phyloP scores from a whole-genome alignment of 768 basidiomycete genomes.

The Termitomyces sp. region DNA sequence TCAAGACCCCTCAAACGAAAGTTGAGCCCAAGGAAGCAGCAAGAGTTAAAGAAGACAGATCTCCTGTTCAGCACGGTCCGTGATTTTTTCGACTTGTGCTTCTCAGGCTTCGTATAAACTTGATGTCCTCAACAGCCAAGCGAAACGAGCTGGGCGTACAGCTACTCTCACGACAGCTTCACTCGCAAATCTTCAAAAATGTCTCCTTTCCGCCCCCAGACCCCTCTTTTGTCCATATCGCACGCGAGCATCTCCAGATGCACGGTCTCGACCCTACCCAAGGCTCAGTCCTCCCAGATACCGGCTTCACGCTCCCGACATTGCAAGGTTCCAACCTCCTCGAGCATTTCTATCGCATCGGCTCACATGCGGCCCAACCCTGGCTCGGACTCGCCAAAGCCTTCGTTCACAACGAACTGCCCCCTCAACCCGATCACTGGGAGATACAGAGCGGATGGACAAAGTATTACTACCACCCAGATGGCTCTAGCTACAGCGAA shows the following conservation, averaged over 20 bases:
- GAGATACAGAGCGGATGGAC: conserved; percentile 82
- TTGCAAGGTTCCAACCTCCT: conserved; percentile 80
- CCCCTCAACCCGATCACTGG: conserved; percentile 54
- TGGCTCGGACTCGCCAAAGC: conserved; percentile 69
- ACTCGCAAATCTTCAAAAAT: conserved; percentile 79
- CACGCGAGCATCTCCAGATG: conserved; percentile 74
- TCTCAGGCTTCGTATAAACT: background rate
- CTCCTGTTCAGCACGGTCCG: conserved; percentile 14
- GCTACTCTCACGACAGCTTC: conserved; percentile 78
- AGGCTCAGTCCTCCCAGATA: conserved; percentile 79
- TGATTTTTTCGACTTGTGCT: conserved; percentile 1
- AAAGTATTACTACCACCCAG: conserved; percentile 66
- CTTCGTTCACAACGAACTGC: conserved; percentile 53
- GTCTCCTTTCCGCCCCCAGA: conserved; percentile 63
- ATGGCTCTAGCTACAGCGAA: conserved; percentile 78
- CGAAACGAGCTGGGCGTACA: conserved; percentile 94
- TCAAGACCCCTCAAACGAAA: background rate
- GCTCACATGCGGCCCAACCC: conserved; percentile 65
- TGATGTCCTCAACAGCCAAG: conserved; percentile 40
- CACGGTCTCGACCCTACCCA: conserved; percentile 81
- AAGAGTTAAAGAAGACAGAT: conserved; percentile 5
- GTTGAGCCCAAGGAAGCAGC: conserved; percentile 5
- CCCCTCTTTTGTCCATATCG: conserved; percentile 64
- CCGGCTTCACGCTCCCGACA: conserved; percentile 76
- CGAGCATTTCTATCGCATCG: conserved; percentile 88